Evolutionary conservation across 2,329 filamentous ascomycete genomes (phyloP).

Genomic region (Ophiocordyceps camponoti-leonardi): DNA sequence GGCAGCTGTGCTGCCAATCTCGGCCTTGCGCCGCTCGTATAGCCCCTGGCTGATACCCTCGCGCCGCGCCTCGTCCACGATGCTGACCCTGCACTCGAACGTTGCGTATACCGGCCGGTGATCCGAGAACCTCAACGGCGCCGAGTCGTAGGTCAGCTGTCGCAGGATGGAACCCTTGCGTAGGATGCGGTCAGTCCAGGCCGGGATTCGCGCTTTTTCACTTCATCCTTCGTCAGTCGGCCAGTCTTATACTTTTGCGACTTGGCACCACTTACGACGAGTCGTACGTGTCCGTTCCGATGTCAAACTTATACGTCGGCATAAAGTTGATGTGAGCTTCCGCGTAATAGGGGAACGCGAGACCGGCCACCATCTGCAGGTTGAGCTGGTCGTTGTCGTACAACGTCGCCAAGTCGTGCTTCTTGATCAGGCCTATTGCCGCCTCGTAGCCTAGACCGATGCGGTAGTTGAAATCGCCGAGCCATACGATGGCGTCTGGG

Average conservation of each 20-base stretch:
- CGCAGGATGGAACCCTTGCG: conserved; percentile 70
- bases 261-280: conserved; percentile 48
- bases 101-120: conserved; percentile 88
- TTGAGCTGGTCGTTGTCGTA: conserved; percentile 95
- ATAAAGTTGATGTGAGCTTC: conserved; percentile 77
- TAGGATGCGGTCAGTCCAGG: conserved; percentile 91
- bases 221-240: conserved; percentile 20
- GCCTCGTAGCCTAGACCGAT: conserved; percentile 71
- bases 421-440: conserved; percentile 56
- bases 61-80: conserved; percentile 59
- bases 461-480: conserved; percentile 96
- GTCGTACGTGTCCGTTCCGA: conserved; percentile 79
- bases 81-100: conserved; percentile 69
- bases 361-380: conserved; percentile 85
- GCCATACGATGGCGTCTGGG: conserved; percentile 65
- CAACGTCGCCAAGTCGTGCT: conserved; percentile 55
- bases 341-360: conserved; percentile 81
- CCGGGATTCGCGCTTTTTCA: conserved; percentile 86
- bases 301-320: conserved; percentile 91
- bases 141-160: conserved; percentile 68
- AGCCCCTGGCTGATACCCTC: conserved; percentile 57
- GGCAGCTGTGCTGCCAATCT: conserved; percentile 47
- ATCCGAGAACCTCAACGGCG: conserved; percentile 77
- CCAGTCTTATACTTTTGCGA: not conserved
- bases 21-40: conserved; percentile 50